These are phyloP conservation scores for Echinochloa phyllopogon DNA, from an alignment of 176 grass and related monocot species.

Conservation along the genomic window DNA sequence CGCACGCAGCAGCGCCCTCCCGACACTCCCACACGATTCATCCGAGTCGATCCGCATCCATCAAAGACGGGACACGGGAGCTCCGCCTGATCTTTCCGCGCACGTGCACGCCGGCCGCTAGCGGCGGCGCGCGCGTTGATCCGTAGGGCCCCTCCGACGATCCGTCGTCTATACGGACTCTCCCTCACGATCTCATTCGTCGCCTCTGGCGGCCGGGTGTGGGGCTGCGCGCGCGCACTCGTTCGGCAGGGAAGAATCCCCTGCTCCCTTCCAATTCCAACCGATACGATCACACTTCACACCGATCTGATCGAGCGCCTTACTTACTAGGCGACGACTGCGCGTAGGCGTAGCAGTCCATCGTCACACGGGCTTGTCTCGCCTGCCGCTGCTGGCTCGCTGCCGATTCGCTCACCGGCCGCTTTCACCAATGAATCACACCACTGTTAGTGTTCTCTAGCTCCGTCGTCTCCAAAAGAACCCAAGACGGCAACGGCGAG, in stretches of 20 bases:
- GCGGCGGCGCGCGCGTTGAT: too few relatives aligned
- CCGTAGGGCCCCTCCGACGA: background rate
- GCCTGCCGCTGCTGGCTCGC: background rate
- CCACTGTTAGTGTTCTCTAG: too few relatives aligned
- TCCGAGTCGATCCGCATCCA: background rate
- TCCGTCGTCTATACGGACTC: background rate
- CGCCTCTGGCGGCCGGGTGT: background rate
- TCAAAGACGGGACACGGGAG: background rate
- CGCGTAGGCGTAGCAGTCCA: background rate
- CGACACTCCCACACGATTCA: background rate
- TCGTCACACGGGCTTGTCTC: conserved; percentile 18
- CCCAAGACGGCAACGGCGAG: too few relatives aligned
- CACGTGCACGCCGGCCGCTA: background rate
- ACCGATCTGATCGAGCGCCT: background rate
- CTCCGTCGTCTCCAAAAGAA: too few relatives aligned
- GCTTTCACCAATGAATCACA: background rate
- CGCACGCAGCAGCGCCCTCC: background rate
- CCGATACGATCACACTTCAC: background rate
- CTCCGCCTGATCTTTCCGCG: background rate
- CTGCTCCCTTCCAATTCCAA: background rate
- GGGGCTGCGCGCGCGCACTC: too few relatives aligned
- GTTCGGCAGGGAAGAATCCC: too few relatives aligned
- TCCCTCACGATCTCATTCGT: background rate
- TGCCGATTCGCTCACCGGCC: background rate
- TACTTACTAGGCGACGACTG: too few relatives aligned